Evolutionary conservation across 768 basidiomycete species (phyloP).

Genomic region (Cystofilobasidium bisporidii): DNA sequence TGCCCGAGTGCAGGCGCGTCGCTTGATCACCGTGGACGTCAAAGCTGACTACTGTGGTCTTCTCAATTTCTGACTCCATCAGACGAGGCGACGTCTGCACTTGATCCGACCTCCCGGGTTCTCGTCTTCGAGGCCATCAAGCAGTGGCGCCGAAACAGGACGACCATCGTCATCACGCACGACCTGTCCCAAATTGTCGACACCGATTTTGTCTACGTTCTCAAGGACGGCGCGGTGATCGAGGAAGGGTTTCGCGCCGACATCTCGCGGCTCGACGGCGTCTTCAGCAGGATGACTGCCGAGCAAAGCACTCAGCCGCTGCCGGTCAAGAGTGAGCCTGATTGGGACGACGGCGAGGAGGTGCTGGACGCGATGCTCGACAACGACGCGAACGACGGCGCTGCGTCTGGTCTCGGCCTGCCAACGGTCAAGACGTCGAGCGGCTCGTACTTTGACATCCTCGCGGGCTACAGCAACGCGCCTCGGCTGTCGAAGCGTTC

Average conservation of each 20-base stretch:
- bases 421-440: neutral
- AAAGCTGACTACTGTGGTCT: conserved; percentile 1
- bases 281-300: conserved; percentile 62
- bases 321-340: conserved; percentile 38
- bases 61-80: neutral
- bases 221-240: conserved; percentile 66
- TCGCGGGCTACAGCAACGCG: conserved; percentile 21
- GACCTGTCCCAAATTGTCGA: conserved; percentile 72
- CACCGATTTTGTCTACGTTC: conserved; percentile 83
- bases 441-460: conserved; percentile 26
- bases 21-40: too few species aligned
- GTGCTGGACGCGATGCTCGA: conserved; percentile 41
- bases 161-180: conserved; percentile 90
- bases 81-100: conserved; percentile 49
- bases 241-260: conserved; percentile 82
- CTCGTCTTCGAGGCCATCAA: conserved; percentile 62
- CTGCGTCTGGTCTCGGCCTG: conserved; percentile 10
- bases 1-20: too few species aligned
- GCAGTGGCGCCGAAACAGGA: conserved; percentile 63
- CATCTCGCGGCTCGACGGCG: conserved; percentile 50
- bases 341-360: conserved; percentile 38
- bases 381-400: neutral
- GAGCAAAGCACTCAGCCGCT: conserved; percentile 46
- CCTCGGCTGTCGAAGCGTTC: conserved; percentile 9
- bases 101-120: conserved; percentile 77